A percentile compares a stretch with the other conserved stretches of the same genome.
These are phyloP conservation scores for Daldinia sp. DNA, from an alignment of 2,329 filamentous ascomycete species.

Conservation along the genomic window DNA sequence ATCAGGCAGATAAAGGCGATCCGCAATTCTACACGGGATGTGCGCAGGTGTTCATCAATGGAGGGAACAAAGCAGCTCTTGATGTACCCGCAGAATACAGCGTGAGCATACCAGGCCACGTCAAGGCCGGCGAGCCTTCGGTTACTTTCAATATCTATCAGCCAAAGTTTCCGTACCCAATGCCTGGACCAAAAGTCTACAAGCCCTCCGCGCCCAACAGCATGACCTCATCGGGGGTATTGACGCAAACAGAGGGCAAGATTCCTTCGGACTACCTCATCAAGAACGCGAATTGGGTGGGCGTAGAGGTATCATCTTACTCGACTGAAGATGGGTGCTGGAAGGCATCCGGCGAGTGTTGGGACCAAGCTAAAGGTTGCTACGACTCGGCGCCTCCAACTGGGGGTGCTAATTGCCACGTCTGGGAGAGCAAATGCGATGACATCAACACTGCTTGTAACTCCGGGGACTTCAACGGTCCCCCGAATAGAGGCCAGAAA, in stretches of 20 bases:
- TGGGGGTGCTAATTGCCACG: conserved; percentile 65
- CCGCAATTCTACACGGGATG: conserved; percentile 80
- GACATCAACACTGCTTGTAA: conserved; percentile 55
- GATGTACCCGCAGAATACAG: conserved; percentile 57
- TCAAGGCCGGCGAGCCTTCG: conserved; percentile 61
- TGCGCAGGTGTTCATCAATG: conserved; percentile 71
- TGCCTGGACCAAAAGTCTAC: conserved; percentile 66
- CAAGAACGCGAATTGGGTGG: conserved; percentile 79
- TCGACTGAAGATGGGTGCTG: conserved; percentile 66
- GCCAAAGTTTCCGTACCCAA: conserved; percentile 62
- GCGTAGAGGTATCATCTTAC: conserved; percentile 66
- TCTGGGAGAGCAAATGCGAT: conserved; percentile 70
- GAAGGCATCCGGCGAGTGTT: conserved; percentile 64
- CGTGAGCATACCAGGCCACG: conserved; percentile 73
- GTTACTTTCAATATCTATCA: conserved; percentile 73
- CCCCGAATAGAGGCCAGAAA: conserved; percentile 53
- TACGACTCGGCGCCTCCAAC: conserved; percentile 66
- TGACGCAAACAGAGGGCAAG: conserved; percentile 15
- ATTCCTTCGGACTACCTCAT: conserved; percentile 65
- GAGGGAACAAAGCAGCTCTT: conserved; percentile 54
- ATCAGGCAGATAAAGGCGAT: conserved; percentile 64
- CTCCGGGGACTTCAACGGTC: conserved; percentile 55
- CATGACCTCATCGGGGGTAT: conserved; percentile 33
- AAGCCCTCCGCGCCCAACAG: conserved; percentile 46
- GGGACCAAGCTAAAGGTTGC: conserved; percentile 66